Percentiles rank a stretch among this genome's conserved stretches.
Evolutionary conservation across 2,329 filamentous ascomycete genomes (phyloP).

Genomic region (Talaromyces sp.): DNA sequence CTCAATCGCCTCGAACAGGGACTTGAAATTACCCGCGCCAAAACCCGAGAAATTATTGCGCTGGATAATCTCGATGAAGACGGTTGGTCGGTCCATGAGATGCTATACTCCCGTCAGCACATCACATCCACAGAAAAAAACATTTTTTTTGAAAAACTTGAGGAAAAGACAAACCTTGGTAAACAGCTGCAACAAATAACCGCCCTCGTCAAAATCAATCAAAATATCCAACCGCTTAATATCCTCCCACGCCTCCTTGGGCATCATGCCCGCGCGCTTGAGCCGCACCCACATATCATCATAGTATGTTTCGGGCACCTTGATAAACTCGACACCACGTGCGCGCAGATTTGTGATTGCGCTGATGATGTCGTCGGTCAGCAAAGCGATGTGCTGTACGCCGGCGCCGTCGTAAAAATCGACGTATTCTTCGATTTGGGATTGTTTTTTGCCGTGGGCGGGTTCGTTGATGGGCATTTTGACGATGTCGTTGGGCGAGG

Average conservation of each 20-base stretch:
- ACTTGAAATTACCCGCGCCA: constrained; percentile 93
- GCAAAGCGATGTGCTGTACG: constrained; percentile 88
- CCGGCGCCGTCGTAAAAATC: constrained; percentile 85
- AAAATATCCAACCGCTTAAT: constrained; percentile 77
- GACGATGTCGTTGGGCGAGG: constrained; percentile 74
- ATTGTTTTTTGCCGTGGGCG: constrained; percentile 80
- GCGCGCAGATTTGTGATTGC: constrained; percentile 73
- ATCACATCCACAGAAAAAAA: background rate
- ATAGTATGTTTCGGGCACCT: constrained; percentile 83
- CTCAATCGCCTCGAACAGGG: constrained; percentile 91
- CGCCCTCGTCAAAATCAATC: constrained; percentile 91
- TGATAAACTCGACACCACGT: constrained; percentile 90
- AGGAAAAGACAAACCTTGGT: constrained; percentile 53
- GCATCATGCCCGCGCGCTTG: constrained; percentile 53
- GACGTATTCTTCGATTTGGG: constrained; percentile 91
- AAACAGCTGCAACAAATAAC: constrained; percentile 73
- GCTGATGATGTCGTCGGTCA: constrained; percentile 72
- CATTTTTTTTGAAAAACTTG: constrained; percentile 1
- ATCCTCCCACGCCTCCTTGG: constrained; percentile 75
- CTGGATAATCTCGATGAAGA: constrained; percentile 96
- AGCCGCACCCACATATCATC: constrained; percentile 68
- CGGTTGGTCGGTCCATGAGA: constrained; percentile 87
- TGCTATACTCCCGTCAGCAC: constrained; percentile 44
- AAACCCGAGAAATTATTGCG: constrained; percentile 86
- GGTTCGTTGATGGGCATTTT: constrained; percentile 99